Evolutionary conservation across 257 asterid genomes (phyloP), one percentile per base, ranked within the genome.

Genomic region (Plectranthus barbatus): DNA sequence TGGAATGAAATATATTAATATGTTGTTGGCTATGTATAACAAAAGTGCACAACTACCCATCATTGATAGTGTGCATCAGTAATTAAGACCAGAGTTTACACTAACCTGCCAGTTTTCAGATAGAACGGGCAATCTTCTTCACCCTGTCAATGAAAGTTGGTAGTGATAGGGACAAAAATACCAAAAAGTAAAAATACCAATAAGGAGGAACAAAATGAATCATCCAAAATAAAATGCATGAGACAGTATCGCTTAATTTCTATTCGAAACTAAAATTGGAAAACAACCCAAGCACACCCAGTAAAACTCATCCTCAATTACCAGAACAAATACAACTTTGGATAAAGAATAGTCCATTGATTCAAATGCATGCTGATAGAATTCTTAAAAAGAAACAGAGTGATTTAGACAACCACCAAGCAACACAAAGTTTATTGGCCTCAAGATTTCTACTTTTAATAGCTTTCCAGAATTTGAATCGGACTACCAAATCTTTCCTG

Each of bases 81-180:
- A n/a, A 55, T 59, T 60, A 56, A 52, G 48, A 62, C 65, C 49
- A 71, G 45, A 68, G 15, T 56, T 60, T 31, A 39, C n/a, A 77
- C 85, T 60, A 14, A 92, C 99, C 99, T 92, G 80, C 97, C 97
- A 64, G 99, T 92, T 84, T 89, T 89, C 17, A 92, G 73, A 83
- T 86, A 92, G 80, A 92, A 92, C 12, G 97, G 99, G 71, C 99
- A 92, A 76, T 92, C 96, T 60, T 82, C 95, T 82, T 87, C 99
- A 51, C 93, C 97, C 99, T 92, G 91, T 69, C 66, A 78, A 62
- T 49, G 53, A 69, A 15, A 72, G 46, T 49, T 64, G 46, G 68
- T 17, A 45, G 73, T 47, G 33, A 68, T n/a, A 7, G 45, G 60
- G 36, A 50, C 56, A n/a, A 54, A 4, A 31, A 39, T 20, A 57